Conservation (phyloP, 192 early-diverging fungal genomes). For the Oehlia diaphana region DNA sequence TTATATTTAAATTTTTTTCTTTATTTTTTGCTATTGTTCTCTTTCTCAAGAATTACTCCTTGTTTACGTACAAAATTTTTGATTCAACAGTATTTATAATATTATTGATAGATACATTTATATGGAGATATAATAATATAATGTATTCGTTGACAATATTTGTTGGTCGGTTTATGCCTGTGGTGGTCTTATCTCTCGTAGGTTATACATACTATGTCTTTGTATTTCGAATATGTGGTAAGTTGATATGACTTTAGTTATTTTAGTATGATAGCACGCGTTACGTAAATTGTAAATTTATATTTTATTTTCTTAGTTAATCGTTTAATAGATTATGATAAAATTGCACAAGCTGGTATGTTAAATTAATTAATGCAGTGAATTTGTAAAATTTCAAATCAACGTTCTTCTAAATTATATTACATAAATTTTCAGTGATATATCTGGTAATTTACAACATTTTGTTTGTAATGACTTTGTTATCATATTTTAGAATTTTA, state of each 20-base stretch:
- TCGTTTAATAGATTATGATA: neutral
- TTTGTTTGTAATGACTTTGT: constrained; percentile 37
- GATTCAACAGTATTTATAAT: neutral
- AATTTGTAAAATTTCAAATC: neutral
- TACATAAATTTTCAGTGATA: constrained; percentile 25
- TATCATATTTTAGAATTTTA: constrained; percentile 47
- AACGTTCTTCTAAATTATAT: neutral
- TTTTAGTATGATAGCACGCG: neutral
- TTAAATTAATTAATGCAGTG: neutral
- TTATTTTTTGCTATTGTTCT: too few relatives aligned
- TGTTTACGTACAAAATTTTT: neutral
- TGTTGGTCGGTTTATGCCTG: constrained; percentile 28
- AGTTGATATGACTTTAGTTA: neutral
- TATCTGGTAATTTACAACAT: constrained; percentile 40
- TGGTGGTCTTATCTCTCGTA: constrained; percentile 16
- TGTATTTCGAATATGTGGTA: constrained; percentile 31
- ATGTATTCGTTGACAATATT: constrained; percentile 16
- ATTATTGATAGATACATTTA: neutral
- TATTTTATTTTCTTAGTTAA: neutral
- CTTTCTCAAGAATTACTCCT: neutral
- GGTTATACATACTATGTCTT: constrained; percentile 30
- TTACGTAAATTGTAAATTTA: neutral
- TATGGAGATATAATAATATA: constrained; percentile 16
- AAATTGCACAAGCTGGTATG: neutral
- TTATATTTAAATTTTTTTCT: too few relatives aligned